Conservation (phyloP, 176 grass and related monocot species). For the Luzula sylvatica region DNA sequence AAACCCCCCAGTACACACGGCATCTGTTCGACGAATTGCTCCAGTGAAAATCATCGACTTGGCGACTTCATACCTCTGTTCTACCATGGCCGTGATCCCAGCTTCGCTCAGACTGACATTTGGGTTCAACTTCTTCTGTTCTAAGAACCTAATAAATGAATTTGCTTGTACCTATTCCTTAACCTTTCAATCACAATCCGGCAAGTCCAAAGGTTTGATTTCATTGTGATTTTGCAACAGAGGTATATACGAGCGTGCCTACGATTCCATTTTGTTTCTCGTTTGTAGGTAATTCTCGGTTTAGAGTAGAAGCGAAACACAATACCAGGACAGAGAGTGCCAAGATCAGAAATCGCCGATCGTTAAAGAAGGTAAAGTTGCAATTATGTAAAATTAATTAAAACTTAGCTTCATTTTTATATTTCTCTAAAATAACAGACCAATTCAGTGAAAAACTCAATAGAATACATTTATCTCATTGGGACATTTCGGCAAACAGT, state of each 20-base stretch:
- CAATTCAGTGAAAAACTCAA: not conserved
- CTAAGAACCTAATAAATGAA: not conserved
- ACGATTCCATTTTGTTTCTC: not conserved
- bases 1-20: not conserved
- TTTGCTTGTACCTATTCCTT: not conserved
- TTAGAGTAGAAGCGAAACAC: slow-evolving; percentile 50
- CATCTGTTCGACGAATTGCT: slow-evolving; percentile 41
- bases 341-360: slow-evolving; percentile 67
- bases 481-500: no score
- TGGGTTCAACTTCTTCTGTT: not conserved
- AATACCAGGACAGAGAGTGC: slow-evolving; percentile 49
- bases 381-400: not conserved
- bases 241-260: no score
- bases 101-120: not conserved
- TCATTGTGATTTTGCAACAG: not conserved
- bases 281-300: not conserved
- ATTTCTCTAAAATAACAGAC: not conserved
- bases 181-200: not conserved
- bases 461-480: not conserved
- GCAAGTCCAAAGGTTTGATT: not conserved
- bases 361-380: slow-evolving; percentile 55
- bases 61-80: not conserved
- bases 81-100: slow-evolving; percentile 19
- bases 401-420: not conserved
- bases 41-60: not conserved